Conservation (phyloP, 495 filamentous ascomycete species). For the Bryoglossum gracile region DNA sequence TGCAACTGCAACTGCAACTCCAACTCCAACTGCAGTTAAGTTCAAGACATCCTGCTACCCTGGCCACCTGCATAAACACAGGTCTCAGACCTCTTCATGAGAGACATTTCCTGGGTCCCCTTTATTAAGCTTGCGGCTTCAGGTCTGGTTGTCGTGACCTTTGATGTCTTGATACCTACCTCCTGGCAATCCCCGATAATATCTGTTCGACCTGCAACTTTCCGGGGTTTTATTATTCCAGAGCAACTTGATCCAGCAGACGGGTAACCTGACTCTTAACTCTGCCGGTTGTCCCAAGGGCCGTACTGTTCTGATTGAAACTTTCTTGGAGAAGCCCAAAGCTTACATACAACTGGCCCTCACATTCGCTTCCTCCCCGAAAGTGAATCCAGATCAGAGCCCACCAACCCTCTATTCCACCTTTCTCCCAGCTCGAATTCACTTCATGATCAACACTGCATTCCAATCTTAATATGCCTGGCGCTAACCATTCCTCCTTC, state of each 20-base stretch:
- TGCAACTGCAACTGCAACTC: too few species aligned
- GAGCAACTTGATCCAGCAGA: neutral
- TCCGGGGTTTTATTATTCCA: neutral
- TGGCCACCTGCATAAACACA: neutral
- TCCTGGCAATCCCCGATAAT: neutral
- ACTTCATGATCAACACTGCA: neutral
- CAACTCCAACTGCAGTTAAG: too few species aligned
- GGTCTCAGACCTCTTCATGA: neutral
- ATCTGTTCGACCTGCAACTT: too few species aligned
- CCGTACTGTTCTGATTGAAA: too few species aligned
- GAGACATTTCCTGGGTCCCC: neutral
- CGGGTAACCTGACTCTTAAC: neutral
- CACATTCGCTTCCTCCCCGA: neutral
- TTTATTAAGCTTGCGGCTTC: neutral
- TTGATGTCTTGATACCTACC: neutral
- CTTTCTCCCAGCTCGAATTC: neutral
- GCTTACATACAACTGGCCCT: neutral
- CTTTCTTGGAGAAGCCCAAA: too few species aligned
- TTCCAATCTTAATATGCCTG: slow-evolving; percentile 13
- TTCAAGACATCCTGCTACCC: too few species aligned
- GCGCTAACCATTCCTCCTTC: neutral
- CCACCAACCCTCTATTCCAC: neutral
- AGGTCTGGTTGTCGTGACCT: neutral
- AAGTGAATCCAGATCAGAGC: neutral
- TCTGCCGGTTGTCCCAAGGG: neutral